A percentile compares a stretch with the other conserved stretches of the same genome.
phyloP scores from a whole-genome alignment of 2,329 filamentous ascomycete species.

The Metarhizium guizhouense region DNA sequence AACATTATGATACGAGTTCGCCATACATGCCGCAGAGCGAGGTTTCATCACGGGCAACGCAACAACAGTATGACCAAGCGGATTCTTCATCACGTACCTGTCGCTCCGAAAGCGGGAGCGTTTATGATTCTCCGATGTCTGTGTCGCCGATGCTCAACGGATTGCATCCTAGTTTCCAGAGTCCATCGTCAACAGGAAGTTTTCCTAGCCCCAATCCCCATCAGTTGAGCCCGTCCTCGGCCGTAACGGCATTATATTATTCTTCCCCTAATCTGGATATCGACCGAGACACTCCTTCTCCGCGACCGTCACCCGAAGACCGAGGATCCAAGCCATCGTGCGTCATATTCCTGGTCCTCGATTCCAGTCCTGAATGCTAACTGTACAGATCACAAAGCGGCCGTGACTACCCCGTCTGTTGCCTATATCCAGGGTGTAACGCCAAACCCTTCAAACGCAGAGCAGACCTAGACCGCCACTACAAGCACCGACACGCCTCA shows the following conservation, averaged over 20 bases:
- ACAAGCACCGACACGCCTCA: conserved; percentile 36
- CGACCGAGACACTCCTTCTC: conserved; percentile 9
- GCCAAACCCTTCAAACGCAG: conserved; percentile 39
- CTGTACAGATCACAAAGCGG: conserved; percentile 9
- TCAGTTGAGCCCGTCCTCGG: conserved; percentile 7
- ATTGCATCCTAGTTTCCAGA: neutral
- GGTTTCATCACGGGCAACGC: neutral
- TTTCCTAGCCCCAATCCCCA: neutral
- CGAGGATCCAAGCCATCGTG: conserved; percentile 4
- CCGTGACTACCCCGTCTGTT: conserved; percentile 27
- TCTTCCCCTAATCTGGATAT: conserved; percentile 11
- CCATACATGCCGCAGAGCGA: conserved; percentile 1
- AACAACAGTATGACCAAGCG: neutral
- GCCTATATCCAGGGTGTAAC: conserved; percentile 31
- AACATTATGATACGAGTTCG: conserved; percentile 1
- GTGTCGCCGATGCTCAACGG: neutral
- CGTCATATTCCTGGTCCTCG: neutral
- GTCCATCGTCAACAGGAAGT: conserved; percentile 1
- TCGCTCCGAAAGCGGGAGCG: conserved; percentile 1
- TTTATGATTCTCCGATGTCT: conserved; percentile 1
- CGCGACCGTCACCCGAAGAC: conserved; percentile 8
- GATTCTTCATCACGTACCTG: conserved; percentile 3
- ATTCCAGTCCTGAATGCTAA: neutral
- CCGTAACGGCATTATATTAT: conserved; percentile 5
- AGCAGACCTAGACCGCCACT: conserved; percentile 47